Evolutionary conservation across 1,284 basidiomycete species (phyloP).

Genomic region (Mixia osmundae): DNA sequence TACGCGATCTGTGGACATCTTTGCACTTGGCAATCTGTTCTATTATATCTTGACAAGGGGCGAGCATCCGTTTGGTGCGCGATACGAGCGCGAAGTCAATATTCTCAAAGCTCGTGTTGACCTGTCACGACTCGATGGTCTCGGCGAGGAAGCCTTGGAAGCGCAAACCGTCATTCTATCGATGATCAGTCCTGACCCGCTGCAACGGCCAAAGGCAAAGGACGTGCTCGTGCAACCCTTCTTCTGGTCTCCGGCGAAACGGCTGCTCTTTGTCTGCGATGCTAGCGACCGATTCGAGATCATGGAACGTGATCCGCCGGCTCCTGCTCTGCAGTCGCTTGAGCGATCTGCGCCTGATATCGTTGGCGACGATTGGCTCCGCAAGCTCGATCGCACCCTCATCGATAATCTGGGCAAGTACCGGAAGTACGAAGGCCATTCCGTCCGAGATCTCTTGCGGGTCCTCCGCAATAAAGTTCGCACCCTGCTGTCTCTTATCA

Average conservation of each 20-base stretch:
- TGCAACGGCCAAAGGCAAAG: conserved; percentile 54
- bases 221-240: conserved; percentile 75
- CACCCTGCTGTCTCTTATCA: conserved; percentile 6
- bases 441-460: conserved; percentile 72
- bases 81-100: conserved; percentile 74
- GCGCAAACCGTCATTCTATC: conserved; percentile 47
- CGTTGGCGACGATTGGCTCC: conserved; percentile 57
- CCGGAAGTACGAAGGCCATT: conserved; percentile 75
- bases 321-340: conserved; percentile 46
- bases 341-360: conserved; percentile 44
- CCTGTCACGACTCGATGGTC: conserved; percentile 42
- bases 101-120: conserved; percentile 55
- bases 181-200: conserved; percentile 52
- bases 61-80: conserved; percentile 69
- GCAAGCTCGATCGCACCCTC: conserved; percentile 62
- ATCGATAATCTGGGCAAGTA: conserved; percentile 89
- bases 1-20: conserved; percentile 83
- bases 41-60: conserved; percentile 75
- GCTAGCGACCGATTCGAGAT: conserved; percentile 94
- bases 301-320: conserved; percentile 76
- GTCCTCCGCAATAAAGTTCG: conserved; percentile 83
- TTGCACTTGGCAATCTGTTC: conserved; percentile 75
- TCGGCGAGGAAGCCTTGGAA: conserved; percentile 77
- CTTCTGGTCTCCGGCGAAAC: conserved; percentile 76
- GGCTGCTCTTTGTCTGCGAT: conserved; percentile 82